A percentile compares a stretch with the other conserved stretches of the same genome.
These are phyloP conservation scores for Magnolia changhungtana DNA, from an alignment of 164 flowering plant species.

Conservation along the genomic window DNA sequence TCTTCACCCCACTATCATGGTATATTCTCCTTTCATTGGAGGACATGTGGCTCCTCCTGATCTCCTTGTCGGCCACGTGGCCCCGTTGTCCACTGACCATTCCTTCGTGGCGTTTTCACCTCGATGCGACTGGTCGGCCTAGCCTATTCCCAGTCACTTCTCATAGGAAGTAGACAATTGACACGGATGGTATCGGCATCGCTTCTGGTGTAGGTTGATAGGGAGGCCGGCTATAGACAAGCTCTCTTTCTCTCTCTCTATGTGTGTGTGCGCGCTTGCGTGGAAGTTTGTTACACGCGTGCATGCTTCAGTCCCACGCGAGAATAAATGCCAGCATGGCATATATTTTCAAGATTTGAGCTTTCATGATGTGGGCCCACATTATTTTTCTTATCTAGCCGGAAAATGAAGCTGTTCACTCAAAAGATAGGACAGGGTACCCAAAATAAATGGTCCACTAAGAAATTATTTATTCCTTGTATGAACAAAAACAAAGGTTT, in stretches of 20 bases:
- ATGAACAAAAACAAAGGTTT: too few species aligned
- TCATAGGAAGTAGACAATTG: background rate
- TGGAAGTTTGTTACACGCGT: too few species aligned
- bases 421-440: too few species aligned
- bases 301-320: too few species aligned
- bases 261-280: background rate
- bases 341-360: too few species aligned
- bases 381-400: too few species aligned
- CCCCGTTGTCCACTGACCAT: constrained; percentile 13
- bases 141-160: background rate
- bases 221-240: constrained; percentile 25
- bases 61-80: constrained; percentile 49
- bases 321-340: too few species aligned
- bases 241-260: background rate
- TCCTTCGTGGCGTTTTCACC: constrained; percentile 5
- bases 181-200: constrained; percentile 13
- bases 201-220: constrained; percentile 22
- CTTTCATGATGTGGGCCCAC: too few species aligned
- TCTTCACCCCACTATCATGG: constrained; percentile 46
- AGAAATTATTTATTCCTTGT: too few species aligned
- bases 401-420: too few species aligned
- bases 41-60: constrained; percentile 12
- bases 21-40: constrained; percentile 27
- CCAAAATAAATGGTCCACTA: too few species aligned
- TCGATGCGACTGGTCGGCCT: constrained; percentile 28